phyloP scores from a whole-genome alignment of 2,329 filamentous ascomycete species.

The Penicillium paneum region DNA sequence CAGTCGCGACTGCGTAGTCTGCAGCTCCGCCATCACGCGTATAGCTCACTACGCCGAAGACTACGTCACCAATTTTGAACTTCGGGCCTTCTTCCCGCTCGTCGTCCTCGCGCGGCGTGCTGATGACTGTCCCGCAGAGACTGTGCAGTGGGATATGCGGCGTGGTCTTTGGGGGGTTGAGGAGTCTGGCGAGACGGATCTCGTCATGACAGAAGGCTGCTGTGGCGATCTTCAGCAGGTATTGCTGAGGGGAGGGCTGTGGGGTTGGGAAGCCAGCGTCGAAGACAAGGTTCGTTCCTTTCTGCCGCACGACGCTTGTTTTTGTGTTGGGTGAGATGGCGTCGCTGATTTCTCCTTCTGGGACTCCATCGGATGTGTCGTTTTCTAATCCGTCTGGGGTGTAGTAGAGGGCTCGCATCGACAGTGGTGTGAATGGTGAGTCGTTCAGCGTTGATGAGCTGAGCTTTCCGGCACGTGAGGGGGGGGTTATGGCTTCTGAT shows the following conservation, averaged over 20 bases:
- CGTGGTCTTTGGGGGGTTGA: slow-evolving; percentile 29
- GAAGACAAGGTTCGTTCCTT: slow-evolving; percentile 31
- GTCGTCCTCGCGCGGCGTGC: slow-evolving; percentile 33
- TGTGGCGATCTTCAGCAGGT: slow-evolving; percentile 41
- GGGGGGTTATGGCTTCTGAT: neutral
- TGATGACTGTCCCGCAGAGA: slow-evolving; percentile 40
- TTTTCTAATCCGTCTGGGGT: slow-evolving; percentile 13
- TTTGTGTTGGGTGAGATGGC: neutral
- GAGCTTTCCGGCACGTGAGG: slow-evolving; percentile 19
- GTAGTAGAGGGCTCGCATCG: slow-evolving; percentile 42
- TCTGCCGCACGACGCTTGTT: slow-evolving; percentile 18
- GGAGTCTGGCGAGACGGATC: slow-evolving; percentile 25
- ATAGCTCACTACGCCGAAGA: slow-evolving; percentile 40
- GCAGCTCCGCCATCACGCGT: slow-evolving; percentile 42
- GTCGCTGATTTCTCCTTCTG: slow-evolving; percentile 14
- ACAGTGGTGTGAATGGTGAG: slow-evolving; percentile 35
- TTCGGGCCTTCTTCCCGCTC: slow-evolving; percentile 31
- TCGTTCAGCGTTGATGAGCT: slow-evolving; percentile 33
- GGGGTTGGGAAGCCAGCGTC: slow-evolving; percentile 38
- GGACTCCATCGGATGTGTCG: neutral
- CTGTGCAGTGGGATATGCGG: slow-evolving; percentile 42
- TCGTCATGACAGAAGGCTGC: slow-evolving; percentile 42
- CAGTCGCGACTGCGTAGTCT: slow-evolving; percentile 39
- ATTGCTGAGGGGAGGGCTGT: slow-evolving; percentile 34
- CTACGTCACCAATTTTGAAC: slow-evolving; percentile 41